Evolutionary conservation across 345 rosid genomes (phyloP), one percentile per base, ranked within the genome.

Genomic region (Balakata baccata): DNA sequence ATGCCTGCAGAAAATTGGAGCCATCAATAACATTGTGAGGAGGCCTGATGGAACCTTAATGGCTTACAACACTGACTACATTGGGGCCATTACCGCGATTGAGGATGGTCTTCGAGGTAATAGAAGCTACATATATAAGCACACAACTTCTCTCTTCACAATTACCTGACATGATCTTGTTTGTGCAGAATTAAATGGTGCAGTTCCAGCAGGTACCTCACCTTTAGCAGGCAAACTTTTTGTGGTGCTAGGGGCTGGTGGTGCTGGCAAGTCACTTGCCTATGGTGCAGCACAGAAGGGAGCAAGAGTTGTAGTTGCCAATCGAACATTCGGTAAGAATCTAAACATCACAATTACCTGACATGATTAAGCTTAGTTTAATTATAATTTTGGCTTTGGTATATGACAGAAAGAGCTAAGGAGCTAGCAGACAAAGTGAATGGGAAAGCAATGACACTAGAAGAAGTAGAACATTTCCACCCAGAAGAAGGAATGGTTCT

Each of bases 171-270:
- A 3, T 37, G 45, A 43, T 34, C 3, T 38, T 61, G 43, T 17
- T 2, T 54, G 29, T 73, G 78, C 82, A 83, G 86, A 63, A 79
- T 66, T 87, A 64, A 82, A 78, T 56, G 85, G 84, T 54, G 38
- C 56, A 59, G 38, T 70, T 68, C 68, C 74, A 38, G 51, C 80
- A 8, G 75, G 51, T 52, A 82, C 84, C 14, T 67, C 70, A 14
- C 92, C 89, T 39, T 81, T 88, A 72, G 85, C 86, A 14, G 92
- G 92, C 59, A 85, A 82, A 67, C 79, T 85, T 2, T 85, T 88
- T 78, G 89, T 87, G 22, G 85, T 88, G 47, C 70, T 88, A 66
- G 92, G 92, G 71, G 92, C 90, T 41, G 90, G 92, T 52, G 92
- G 89, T 18, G 89, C 90, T 46, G 92, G 90, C 46, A 86, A 86